phyloP scores from a whole-genome alignment of 345 rosid genomes.

The Mercurialis annua region DNA sequence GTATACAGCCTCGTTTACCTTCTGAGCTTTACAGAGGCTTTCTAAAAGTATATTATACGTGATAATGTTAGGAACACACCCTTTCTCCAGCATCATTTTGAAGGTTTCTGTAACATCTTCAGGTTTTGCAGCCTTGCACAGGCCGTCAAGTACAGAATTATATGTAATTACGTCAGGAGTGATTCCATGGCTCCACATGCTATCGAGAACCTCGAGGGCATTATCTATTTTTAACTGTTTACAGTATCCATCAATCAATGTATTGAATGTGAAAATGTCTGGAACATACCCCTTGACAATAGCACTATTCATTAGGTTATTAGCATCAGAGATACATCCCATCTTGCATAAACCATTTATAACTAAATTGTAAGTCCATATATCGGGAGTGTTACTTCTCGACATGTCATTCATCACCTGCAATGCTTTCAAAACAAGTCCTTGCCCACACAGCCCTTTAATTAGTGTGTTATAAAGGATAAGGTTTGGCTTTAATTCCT shows the following conservation, averaged over 20 bases:
- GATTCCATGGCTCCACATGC: constrained; percentile 63
- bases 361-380: constrained; percentile 79
- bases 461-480: constrained; percentile 65
- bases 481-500: constrained; percentile 59
- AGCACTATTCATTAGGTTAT: constrained; percentile 56
- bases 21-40: constrained; percentile 71
- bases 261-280: constrained; percentile 82
- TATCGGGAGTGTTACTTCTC: constrained; percentile 52
- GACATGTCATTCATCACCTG: constrained; percentile 67
- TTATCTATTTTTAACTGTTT: constrained; percentile 67
- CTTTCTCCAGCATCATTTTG: constrained; percentile 57
- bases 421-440: constrained; percentile 69
- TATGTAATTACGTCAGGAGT: constrained; percentile 82
- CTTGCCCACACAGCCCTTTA: constrained; percentile 72
- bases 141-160: constrained; percentile 83
- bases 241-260: constrained; percentile 81
- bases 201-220: constrained; percentile 60
- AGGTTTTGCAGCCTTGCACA: constrained; percentile 73
- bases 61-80: constrained; percentile 65
- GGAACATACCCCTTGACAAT: constrained; percentile 67
- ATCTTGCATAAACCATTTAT: constrained; percentile 85
- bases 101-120: constrained; percentile 81
- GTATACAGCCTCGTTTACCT: constrained; percentile 58
- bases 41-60: constrained; percentile 83
- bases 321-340: constrained; percentile 83